phyloP scores from a whole-genome alignment of 176 grass and related monocot genomes.

The Miscanthus lutarioriparius region DNA sequence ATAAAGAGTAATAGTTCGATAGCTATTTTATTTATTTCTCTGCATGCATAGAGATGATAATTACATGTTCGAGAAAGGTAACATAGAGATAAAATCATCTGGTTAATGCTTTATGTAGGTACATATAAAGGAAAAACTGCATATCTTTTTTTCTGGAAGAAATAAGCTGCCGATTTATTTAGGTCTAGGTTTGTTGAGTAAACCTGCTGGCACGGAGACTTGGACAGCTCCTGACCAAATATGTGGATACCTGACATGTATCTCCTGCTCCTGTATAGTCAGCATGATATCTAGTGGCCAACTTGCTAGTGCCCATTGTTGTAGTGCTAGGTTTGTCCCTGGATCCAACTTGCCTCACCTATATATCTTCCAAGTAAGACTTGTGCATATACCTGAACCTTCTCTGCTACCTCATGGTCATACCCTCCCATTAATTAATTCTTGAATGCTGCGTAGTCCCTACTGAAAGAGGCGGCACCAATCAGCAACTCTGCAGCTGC shows the following conservation, averaged over 20 bases:
- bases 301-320: too few relatives aligned
- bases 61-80: too few relatives aligned
- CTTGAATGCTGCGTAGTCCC: background rate
- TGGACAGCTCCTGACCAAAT: constrained; percentile 10
- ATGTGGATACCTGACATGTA: background rate
- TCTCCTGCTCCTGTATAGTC: constrained; percentile 18
- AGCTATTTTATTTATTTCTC: too few relatives aligned
- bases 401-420: background rate
- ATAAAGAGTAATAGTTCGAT: too few relatives aligned
- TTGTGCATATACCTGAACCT: constrained; percentile 11
- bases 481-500: background rate
- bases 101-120: background rate
- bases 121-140: background rate
- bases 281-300: background rate
- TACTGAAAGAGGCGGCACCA: background rate
- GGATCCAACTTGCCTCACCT: constrained; percentile 45
- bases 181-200: background rate
- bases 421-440: background rate
- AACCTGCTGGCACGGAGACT: background rate
- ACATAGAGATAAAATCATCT: background rate
- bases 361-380: constrained; percentile 40
- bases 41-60: too few relatives aligned
- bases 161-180: background rate
- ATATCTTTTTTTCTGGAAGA: background rate
- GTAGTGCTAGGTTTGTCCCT: background rate